These are phyloP conservation scores for Penicillium canescens DNA, from an alignment of 495 filamentous ascomycete genomes.

Conservation along the genomic window DNA sequence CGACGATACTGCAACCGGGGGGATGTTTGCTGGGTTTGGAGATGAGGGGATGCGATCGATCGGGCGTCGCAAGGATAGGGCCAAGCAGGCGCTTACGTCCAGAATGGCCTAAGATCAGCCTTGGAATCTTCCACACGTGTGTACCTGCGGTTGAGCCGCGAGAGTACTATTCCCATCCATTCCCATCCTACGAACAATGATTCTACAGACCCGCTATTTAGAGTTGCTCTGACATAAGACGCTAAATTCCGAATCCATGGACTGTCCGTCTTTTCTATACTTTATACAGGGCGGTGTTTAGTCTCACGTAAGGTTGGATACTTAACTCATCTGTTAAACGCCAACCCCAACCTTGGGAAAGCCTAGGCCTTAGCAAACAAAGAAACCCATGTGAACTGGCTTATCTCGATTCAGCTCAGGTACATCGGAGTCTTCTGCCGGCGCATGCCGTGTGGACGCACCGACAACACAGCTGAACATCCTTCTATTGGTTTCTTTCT, in stretches of 20 bases:
- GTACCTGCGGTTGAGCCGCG: conserved; percentile 3
- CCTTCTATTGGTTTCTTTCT: too few relatives aligned
- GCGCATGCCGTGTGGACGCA: too few relatives aligned
- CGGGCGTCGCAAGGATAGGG: conserved; percentile 18
- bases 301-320: background rate
- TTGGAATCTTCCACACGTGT: conserved; percentile 6
- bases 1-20: conserved; percentile 34
- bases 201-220: conserved; percentile 24
- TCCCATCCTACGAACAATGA: background rate
- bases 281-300: too few relatives aligned
- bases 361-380: background rate
- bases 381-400: too few relatives aligned
- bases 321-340: too few relatives aligned
- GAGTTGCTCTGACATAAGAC: conserved; percentile 31
- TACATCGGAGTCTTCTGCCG: too few relatives aligned
- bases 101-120: too few relatives aligned
- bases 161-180: conserved; percentile 20
- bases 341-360: too few relatives aligned
- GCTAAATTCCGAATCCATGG: conserved; percentile 24
- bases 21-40: conserved; percentile 15
- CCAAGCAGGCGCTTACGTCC: background rate
- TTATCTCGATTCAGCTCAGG: too few relatives aligned
- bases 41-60: conserved; percentile 30
- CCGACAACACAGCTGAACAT: too few relatives aligned
- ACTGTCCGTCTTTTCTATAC: conserved; percentile 3